Conservation (phyloP, 108 stramenopile genomes). For the Cylindrotheca fusiformis region DNA sequence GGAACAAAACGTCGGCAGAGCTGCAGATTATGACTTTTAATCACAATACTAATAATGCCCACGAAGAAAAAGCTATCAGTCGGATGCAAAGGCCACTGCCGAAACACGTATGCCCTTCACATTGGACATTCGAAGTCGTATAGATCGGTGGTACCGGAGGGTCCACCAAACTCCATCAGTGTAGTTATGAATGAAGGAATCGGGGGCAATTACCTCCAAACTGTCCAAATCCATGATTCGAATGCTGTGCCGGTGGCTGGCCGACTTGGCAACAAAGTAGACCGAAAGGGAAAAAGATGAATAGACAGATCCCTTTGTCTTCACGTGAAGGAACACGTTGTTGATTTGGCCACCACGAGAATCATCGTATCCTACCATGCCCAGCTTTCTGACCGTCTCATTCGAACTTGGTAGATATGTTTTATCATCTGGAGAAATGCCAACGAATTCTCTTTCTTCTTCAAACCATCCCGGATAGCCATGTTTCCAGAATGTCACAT, state of each 20-base stretch:
- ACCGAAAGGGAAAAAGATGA: conserved; percentile 9
- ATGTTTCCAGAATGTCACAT: conserved; percentile 15
- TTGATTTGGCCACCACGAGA: conserved; percentile 29
- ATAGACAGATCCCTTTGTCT: not conserved
- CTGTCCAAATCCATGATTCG: conserved; percentile 31
- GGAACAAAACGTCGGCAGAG: not conserved
- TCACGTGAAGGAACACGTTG: conserved; percentile 31
- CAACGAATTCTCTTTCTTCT: conserved; percentile 14
- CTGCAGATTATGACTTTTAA: not conserved
- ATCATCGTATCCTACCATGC: conserved; percentile 11
- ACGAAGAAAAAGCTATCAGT: not conserved
- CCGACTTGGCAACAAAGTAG: conserved; percentile 26
- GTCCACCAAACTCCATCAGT: conserved; percentile 37
- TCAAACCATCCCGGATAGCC: conserved; percentile 29
- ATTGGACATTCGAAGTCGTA: conserved; percentile 29
- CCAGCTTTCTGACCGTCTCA: not conserved
- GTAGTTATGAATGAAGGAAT: conserved; percentile 19
- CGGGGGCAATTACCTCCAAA: conserved; percentile 38
- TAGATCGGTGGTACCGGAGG: conserved; percentile 13
- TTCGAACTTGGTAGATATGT: conserved; percentile 13
- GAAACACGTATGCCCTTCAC: conserved; percentile 32
- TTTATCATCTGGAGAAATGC: conserved; percentile 23
- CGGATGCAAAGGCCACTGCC: conserved; percentile 25
- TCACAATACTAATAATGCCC: not conserved
- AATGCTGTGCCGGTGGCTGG: conserved; percentile 13